These are phyloP conservation scores for Neurospora sublineolata DNA, from an alignment of 495 filamentous ascomycete species.

Conservation along the genomic window DNA sequence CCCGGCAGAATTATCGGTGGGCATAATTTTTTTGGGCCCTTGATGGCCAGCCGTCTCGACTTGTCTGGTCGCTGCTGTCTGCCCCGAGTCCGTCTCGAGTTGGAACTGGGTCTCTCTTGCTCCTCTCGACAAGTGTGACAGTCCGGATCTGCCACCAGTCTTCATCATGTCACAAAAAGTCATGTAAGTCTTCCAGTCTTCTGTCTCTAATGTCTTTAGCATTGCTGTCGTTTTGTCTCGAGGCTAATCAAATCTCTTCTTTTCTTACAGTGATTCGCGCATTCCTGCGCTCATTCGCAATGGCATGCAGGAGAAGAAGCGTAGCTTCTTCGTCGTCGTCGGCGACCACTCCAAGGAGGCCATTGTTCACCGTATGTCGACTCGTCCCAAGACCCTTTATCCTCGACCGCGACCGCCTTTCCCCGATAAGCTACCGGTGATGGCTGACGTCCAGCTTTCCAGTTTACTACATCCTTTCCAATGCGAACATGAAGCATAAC, in stretches of 20 bases:
- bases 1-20: background rate
- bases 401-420: background rate
- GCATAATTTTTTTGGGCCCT: background rate
- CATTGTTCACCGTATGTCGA: constrained; percentile 56
- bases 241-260: background rate
- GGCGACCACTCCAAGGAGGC: constrained; percentile 95
- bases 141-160: background rate
- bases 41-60: background rate
- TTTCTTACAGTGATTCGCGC: constrained; percentile 60
- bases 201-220: background rate
- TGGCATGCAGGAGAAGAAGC: constrained; percentile 91
- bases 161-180: background rate
- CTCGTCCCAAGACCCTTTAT: background rate
- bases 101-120: background rate
- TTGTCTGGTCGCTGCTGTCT: background rate
- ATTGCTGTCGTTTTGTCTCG: background rate
- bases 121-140: background rate
- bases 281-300: constrained; percentile 95
- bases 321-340: constrained; percentile 94
- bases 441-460: background rate
- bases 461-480: constrained; percentile 85
- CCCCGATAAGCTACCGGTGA: background rate
- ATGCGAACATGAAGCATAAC: constrained; percentile 83
- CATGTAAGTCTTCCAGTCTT: background rate
- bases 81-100: background rate